Conservation (phyloP, 352 stramenopile species). For the Blastocystis sp. region DNA sequence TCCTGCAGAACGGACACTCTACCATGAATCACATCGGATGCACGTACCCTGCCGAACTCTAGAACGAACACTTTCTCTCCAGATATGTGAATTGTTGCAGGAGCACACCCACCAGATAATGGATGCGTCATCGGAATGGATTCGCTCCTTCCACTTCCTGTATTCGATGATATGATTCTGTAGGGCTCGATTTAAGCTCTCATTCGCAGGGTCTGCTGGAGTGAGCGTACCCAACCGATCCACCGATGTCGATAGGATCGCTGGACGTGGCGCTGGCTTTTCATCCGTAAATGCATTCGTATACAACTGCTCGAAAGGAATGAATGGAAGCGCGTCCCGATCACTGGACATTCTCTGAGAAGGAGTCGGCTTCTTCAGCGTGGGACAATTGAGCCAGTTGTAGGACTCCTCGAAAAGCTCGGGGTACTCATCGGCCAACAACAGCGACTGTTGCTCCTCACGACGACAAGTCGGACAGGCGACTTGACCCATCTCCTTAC, state of each 20-base stretch:
- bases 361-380: not conserved
- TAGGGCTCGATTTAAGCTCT: not conserved
- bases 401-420: slow-evolving; percentile 47
- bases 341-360: not conserved
- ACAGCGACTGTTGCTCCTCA: not conserved
- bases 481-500: not conserved
- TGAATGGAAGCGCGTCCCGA: not conserved
- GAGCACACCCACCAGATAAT: slow-evolving; percentile 53
- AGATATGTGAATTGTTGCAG: not conserved
- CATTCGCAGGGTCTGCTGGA: not conserved
- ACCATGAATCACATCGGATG: not conserved
- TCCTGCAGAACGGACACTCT: not conserved
- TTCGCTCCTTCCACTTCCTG: slow-evolving; percentile 11
- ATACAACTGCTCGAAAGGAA: slow-evolving; percentile 27
- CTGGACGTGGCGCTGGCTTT: too few relatives aligned
- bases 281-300: too few relatives aligned
- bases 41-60: not conserved
- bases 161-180: slow-evolving; percentile 39
- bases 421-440: not conserved
- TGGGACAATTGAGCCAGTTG: slow-evolving; percentile 45
- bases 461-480: not conserved
- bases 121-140: not conserved
- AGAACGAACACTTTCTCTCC: slow-evolving; percentile 32
- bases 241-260: too few relatives aligned
- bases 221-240: too few relatives aligned